Base-by-base conservation (phyloP, 352 stramenopile genomes). In the Globisporangium yorkense region DNA sequence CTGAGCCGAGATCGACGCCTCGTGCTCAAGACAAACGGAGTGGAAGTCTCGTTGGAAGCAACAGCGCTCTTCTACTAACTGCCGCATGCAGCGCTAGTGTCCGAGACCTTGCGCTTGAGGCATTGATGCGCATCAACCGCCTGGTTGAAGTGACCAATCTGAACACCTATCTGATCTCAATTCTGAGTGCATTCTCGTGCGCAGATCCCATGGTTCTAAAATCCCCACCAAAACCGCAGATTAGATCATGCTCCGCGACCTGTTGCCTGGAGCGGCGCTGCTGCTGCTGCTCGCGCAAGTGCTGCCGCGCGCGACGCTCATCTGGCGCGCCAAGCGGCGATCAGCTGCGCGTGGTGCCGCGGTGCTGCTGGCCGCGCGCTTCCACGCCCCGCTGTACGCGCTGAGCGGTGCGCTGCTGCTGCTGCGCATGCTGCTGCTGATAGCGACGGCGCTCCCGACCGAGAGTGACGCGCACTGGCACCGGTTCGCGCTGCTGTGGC, bases 341-440 rank as follows among this genome's bases (percentile, higher is more conserved):
- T 0, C 33, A 49, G 44, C n/a, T 16, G n/a, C 44, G 24, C 9
- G 43, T 13, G 7, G 27, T n/a, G 45, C 18, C 20, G 27, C 45
- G 7, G n/a, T 21, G 20, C n/a, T 50, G 20, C 27, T 50, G 20
- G 45, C 45, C 20, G 24, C 12, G 5, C 18, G 47, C 47, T 53
- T 53, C 27, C 47, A 53, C 47, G 24, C 27, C 10, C 21, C 47
- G 27, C 47, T 53, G 47, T 53, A 53, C 47, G 27, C 13, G 6
- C 47, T 53, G 18, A 41, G 47, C 47, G 31, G 27, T 27, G 27
- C 27, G 15, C 13, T 53, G 47, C 27, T 53, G 15, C 5, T n/a
- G n/a, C 24, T 53, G 3, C 47, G 47, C 9, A 10, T 43, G 24
- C 24, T 53, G 27, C 47, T 53, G 5, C 24, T n/a, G 7, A 2